Evolutionary conservation across 2,329 filamentous ascomycete genomes (phyloP), one percentile per base, ranked within the genome.

Genomic region (Alternaria brassicae): DNA sequence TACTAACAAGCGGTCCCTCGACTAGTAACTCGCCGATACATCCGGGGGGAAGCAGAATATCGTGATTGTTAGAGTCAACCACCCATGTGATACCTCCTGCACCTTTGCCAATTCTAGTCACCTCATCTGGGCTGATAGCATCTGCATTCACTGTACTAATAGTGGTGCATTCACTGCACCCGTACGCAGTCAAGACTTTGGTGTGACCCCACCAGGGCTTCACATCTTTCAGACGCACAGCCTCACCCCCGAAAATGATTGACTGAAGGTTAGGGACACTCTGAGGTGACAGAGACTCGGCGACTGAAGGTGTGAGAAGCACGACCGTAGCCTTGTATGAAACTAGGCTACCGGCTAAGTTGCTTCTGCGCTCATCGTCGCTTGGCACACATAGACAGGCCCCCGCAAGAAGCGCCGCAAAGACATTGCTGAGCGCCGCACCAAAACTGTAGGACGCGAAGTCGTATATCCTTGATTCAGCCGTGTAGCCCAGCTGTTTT

Each of bases 291-390:
- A 85, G 52, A 0, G 78, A 77, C 15, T 76, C 74, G 0, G 85
- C 84, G 12, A 89, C 79, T 0, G 85, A 79, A 1, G 86, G 84
- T 0, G 87, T 88, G 61, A 87, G 79, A 62, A 83, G 81, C 0
- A 28, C 52, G 27, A 30, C 62, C 23, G 64, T 68, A 0, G 52
- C 59, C 1, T 60, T 53, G 30, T 60, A 42, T 0, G 30, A 50
- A 47, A 37, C 63, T 40, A 71, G 65, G 3, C 78, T 78, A 2
- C 77, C 79, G 53, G 78, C 80, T 8, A 84, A 63, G 58, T 83
- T 76, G 65, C 84, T 82, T 61, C 84, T 77, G 2, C 83, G 77
- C 39, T 82, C 80, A 42, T 81, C 78, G 17, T 86, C 84, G 0
- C 82, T 83, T 0, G 84, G 82, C 4, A 85, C 81, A 66, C 82